Conservation (phyloP, 352 stramenopile species). For the Pythium insidiosum region DNA sequence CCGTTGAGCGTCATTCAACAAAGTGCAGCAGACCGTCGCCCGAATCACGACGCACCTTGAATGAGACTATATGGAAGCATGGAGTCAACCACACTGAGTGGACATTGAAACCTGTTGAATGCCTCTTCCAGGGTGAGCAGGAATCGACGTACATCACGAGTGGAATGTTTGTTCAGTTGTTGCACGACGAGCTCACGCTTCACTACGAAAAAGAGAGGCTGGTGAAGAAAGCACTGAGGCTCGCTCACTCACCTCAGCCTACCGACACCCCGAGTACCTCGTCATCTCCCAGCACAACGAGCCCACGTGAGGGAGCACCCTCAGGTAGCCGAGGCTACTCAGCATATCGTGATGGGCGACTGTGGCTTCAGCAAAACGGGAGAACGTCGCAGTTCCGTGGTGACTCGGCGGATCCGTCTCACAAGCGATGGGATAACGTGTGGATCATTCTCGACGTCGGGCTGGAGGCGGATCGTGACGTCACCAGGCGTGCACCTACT, state of each 20-base stretch:
- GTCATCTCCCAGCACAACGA: neutral
- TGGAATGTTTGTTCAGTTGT: slow-evolving; percentile 12
- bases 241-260: neutral
- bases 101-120: slow-evolving; percentile 4
- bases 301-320: too few relatives aligned
- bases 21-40: too few relatives aligned
- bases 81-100: neutral
- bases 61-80: slow-evolving; percentile 5
- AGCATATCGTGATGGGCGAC: too few relatives aligned
- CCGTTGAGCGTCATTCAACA: too few relatives aligned
- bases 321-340: too few relatives aligned
- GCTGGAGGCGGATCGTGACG: neutral
- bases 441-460: slow-evolving; percentile 14
- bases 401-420: neutral
- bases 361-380: slow-evolving; percentile 16
- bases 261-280: neutral
- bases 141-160: slow-evolving; percentile 1
- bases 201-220: slow-evolving; percentile 15
- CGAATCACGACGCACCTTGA: slow-evolving; percentile 6
- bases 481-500: too few relatives aligned
- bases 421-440: slow-evolving; percentile 15
- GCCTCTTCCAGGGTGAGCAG: slow-evolving; percentile 5
- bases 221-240: slow-evolving; percentile 12
- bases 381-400: slow-evolving; percentile 6
- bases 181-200: slow-evolving; percentile 4